Base-by-base conservation (phyloP, 2,329 filamentous ascomycete genomes). In the Penicillium decumbens region DNA sequence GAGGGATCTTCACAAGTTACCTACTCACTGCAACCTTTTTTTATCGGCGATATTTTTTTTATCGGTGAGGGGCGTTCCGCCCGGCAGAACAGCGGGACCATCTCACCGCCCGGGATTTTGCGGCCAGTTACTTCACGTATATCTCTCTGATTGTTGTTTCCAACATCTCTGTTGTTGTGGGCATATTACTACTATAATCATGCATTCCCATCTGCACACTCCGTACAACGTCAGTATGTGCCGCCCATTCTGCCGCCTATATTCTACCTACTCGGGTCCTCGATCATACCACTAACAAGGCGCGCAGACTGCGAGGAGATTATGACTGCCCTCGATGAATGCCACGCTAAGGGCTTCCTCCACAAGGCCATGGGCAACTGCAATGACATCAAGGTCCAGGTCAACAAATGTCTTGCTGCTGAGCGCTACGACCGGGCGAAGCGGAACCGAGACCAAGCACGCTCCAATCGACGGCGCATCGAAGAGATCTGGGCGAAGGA, bases 201-300 rank as follows among this genome's bases (percentile, higher is more conserved):
- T 98, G 93, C 93, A 98, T 88, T 95, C 93, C 47, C 92, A 96
- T 75, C 77, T 98, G 2, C 91, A 97, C 68, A 95, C 89, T 25
- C 89, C 93, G 69, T 86, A 95, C 68, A 95, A 95, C 62, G 78
- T 82, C 61, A 91, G 92, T 95, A 80, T 38, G 74, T 69, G 39
- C 65, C 32, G 45, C 43, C 47, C 23, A 43, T 42, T 45, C 42
- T 29, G 25, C 37, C 37, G 40, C 33, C 2, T 3, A 12, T 10
- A 6, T 29, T 24, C 30, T 18, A 13, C 25, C 12, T n/a, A 20
- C 12, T 35, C 32, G 33, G 15, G 28, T 20, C 39, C 33, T 46
- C 49, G 46, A 49, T 46, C 45, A 23, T 12, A 28, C 44, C 41
- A 51, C 44, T 56, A 52, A 53, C 20, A 25, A 24, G n/a, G 33